Evolutionary conservation across 192 early-diverging fungal species (phyloP).

Genomic region (Coemansia sp.): DNA sequence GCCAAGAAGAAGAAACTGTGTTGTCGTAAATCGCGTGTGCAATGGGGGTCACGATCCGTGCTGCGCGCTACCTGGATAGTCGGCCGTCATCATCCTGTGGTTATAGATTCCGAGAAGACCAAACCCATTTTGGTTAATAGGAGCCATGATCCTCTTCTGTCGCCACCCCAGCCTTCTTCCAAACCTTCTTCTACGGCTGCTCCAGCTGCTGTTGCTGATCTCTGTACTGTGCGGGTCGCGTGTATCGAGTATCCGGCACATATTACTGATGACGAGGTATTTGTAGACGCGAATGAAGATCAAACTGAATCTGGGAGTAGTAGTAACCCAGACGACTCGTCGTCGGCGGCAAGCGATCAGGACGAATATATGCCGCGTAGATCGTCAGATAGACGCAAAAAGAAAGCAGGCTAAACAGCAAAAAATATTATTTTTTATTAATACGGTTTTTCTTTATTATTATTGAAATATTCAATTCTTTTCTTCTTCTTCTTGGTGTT

Average conservation of each 20-base stretch:
- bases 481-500: no score
- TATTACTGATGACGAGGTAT: background rate
- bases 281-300: background rate
- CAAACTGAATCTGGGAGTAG: background rate
- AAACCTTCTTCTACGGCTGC: no score
- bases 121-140: conserved; percentile 13
- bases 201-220: background rate
- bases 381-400: conserved; percentile 7
- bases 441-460: no score
- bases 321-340: background rate
- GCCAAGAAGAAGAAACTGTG: conserved; percentile 32
- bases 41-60: conserved; percentile 30
- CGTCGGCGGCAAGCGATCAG: no score
- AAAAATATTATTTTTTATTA: no score
- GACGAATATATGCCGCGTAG: conserved; percentile 9
- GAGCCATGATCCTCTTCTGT: background rate
- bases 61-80: conserved; percentile 21
- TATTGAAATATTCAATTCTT: no score
- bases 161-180: background rate
- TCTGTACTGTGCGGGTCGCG: conserved; percentile 27
- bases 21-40: conserved; percentile 18
- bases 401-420: no score
- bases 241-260: conserved; percentile 36
- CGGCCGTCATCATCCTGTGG: background rate
- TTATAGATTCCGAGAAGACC: background rate